Evolutionary conservation across 1,284 basidiomycete genomes (phyloP).

Genomic region (Heterobasidion parviporum): DNA sequence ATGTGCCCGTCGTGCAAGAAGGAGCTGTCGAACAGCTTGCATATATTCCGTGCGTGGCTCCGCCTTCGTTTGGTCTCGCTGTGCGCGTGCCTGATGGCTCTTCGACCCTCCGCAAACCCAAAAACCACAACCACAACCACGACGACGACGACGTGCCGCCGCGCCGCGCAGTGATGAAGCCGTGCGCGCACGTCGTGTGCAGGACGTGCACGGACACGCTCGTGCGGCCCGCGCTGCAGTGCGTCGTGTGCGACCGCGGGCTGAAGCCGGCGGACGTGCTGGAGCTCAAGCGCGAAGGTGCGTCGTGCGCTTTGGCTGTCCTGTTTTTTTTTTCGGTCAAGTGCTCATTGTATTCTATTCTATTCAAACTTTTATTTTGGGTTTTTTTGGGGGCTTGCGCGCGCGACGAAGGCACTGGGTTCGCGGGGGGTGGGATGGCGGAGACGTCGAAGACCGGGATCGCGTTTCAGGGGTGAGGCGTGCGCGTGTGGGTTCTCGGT

Average conservation of each 20-base stretch:
- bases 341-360: too few species aligned
- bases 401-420: slow-evolving; percentile 58
- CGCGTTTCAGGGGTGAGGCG: slow-evolving; percentile 63
- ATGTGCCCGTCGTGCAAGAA: slow-evolving; percentile 90
- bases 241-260: slow-evolving; percentile 71
- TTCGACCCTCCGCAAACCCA: not conserved
- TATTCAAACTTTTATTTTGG: too few species aligned
- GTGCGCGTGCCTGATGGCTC: not conserved
- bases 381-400: not conserved
- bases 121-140: too few species aligned
- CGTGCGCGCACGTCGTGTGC: slow-evolving; percentile 82
- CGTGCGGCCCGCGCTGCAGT: slow-evolving; percentile 66
- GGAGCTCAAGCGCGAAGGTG: slow-evolving; percentile 75
- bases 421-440: slow-evolving; percentile 85
- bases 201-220: slow-evolving; percentile 82
- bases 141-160: not conserved
- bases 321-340: not conserved
- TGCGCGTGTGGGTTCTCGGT: too few species aligned
- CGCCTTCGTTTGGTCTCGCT: not conserved
- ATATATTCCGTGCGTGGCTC: slow-evolving; percentile 54
- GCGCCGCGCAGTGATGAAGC: slow-evolving; percentile 49
- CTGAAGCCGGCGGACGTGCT: slow-evolving; percentile 64
- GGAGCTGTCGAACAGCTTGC: slow-evolving; percentile 68
- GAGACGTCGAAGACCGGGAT: slow-evolving; percentile 68
- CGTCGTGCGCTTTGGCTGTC: not conserved